A percentile compares a stretch with the other conserved stretches of the same genome.
These are phyloP conservation scores for Linnemannia exigua DNA, from an alignment of 192 early-diverging fungal species.

Conservation along the genomic window DNA sequence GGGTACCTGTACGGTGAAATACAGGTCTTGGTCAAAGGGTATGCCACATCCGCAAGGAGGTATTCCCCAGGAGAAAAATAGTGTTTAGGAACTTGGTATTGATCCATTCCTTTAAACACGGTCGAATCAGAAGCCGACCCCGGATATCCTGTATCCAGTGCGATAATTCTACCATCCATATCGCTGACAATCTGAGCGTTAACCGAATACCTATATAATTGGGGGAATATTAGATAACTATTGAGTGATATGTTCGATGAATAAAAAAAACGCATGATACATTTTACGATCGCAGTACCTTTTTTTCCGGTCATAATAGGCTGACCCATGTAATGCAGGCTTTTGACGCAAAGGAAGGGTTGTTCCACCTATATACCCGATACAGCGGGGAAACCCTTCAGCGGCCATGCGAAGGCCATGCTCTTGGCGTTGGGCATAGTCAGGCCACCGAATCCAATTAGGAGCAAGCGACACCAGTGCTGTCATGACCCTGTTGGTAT, in stretches of 20 bases:
- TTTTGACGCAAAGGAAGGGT: neutral
- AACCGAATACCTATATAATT: conserved; percentile 6
- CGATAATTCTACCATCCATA: neutral
- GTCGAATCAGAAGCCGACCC: neutral
- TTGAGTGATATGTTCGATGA: neutral
- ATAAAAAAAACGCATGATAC: neutral
- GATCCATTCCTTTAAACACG: neutral
- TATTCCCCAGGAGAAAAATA: conserved; percentile 6
- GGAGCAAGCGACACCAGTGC: conserved; percentile 4
- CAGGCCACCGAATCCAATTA: conserved; percentile 14
- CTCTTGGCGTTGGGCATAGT: neutral
- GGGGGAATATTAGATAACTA: neutral
- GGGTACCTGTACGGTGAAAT: neutral
- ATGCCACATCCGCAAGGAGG: neutral
- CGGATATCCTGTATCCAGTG: conserved; percentile 3
- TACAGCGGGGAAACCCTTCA: conserved; percentile 14
- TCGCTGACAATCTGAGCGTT: conserved; percentile 20
- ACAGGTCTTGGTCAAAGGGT: neutral
- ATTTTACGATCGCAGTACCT: neutral
- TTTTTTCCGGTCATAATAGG: conserved; percentile 13
- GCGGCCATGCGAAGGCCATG: neutral
- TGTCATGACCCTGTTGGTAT: neutral
- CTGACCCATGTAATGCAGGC: neutral
- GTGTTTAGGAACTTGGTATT: neutral
- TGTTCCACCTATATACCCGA: conserved; percentile 13